A percentile compares a stretch with the other conserved stretches of the same genome.
Conservation (phyloP, 495 filamentous ascomycete species). For the Aspergillus wentii region DNA sequence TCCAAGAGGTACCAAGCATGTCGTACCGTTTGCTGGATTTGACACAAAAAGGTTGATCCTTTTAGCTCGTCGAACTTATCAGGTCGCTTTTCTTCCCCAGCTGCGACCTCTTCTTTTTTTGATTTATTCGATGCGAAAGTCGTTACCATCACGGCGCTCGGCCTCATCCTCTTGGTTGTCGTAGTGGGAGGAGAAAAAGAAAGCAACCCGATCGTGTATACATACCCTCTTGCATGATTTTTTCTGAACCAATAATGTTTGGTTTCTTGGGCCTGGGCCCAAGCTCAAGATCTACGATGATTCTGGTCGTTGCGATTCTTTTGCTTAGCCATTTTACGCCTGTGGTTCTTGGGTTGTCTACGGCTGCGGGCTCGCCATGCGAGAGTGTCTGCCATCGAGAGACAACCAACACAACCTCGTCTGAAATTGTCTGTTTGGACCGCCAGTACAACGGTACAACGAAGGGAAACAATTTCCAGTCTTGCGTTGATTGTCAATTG, state of each 20-base stretch:
- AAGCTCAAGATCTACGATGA: slow-evolving; percentile 7
- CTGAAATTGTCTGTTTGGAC: slow-evolving; percentile 54
- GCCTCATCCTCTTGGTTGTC: slow-evolving; percentile 6
- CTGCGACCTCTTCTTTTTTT: background rate
- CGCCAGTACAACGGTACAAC: slow-evolving; percentile 34
- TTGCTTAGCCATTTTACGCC: slow-evolving; percentile 17
- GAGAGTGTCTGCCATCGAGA: slow-evolving; percentile 40
- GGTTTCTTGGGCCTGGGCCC: slow-evolving; percentile 6
- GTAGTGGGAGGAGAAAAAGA: background rate
- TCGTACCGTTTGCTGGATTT: too few relatives aligned
- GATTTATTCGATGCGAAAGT: slow-evolving; percentile 15
- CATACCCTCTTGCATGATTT: slow-evolving; percentile 3
- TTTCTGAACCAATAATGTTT: slow-evolving; percentile 12
- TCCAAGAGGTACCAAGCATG: background rate
- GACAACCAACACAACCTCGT: slow-evolving; percentile 39
- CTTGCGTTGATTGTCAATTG: slow-evolving; percentile 55
- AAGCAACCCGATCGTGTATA: slow-evolving; percentile 3
- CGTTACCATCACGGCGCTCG: slow-evolving; percentile 12
- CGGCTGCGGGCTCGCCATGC: slow-evolving; percentile 50
- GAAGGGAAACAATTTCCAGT: slow-evolving; percentile 47
- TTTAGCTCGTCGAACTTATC: too few relatives aligned
- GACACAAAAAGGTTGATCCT: too few relatives aligned
- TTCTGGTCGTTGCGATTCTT: slow-evolving; percentile 12
- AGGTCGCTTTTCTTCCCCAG: too few relatives aligned
- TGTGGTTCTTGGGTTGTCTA: slow-evolving; percentile 20